Conservation (phyloP, 257 asterid species). For the Linderniella brevidens region DNA sequence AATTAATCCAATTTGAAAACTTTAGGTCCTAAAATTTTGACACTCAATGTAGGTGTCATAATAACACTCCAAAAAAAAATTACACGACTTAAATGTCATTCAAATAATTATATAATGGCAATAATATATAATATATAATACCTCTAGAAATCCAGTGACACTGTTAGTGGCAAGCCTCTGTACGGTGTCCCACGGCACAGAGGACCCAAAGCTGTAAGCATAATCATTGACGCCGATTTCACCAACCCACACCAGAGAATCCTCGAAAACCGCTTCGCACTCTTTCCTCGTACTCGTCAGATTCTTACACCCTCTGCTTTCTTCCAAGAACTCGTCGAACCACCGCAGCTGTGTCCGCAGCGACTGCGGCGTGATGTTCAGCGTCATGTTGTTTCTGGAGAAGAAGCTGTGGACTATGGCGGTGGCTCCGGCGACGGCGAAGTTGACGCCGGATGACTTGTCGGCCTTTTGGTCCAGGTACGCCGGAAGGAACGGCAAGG, state of each 20-base stretch:
- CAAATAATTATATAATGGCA: too few species aligned
- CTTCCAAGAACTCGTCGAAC: slow-evolving; percentile 18
- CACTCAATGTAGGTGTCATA: too few species aligned
- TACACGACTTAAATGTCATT: too few species aligned
- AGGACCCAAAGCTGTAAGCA: slow-evolving; percentile 47
- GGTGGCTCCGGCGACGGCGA: slow-evolving; percentile 65
- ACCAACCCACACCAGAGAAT: slow-evolving; percentile 45
- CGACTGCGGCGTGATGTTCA: slow-evolving; percentile 32
- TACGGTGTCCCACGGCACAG: slow-evolving; percentile 24
- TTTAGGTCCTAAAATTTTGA: too few species aligned
- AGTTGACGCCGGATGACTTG: slow-evolving; percentile 33
- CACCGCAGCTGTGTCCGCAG: slow-evolving; percentile 27
- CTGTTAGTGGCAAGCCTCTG: slow-evolving; percentile 45
- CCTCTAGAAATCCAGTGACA: slow-evolving; percentile 40
- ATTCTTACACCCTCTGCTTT: slow-evolving; percentile 17
- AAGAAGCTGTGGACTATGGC: slow-evolving; percentile 33
- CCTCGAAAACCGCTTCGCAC: slow-evolving; percentile 16
- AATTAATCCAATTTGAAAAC: too few species aligned
- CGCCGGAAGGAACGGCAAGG: slow-evolving; percentile 54
- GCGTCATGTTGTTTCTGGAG: slow-evolving; percentile 21
- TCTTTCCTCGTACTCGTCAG: slow-evolving; percentile 6
- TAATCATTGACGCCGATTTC: slow-evolving; percentile 59
- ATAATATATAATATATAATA: slow-evolving; percentile 4
- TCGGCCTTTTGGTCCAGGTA: slow-evolving; percentile 21
- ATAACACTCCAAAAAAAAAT: too few species aligned